These are phyloP conservation scores for Backusella circina DNA, from an alignment of 192 early-diverging fungal genomes.

Conservation along the genomic window DNA sequence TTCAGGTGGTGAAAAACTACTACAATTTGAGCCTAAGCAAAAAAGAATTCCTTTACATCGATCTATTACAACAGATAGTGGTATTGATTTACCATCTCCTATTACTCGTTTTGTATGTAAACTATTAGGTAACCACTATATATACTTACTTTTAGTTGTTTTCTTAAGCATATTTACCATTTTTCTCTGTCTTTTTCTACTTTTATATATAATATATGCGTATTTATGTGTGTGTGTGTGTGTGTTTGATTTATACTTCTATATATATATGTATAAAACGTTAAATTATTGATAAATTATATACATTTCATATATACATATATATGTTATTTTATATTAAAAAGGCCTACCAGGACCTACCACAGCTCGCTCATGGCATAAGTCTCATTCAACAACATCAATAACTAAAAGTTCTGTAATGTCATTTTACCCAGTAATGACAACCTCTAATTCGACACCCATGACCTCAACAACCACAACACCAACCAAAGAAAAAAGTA, in stretches of 20 bases:
- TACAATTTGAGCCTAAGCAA: not conserved
- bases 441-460: not conserved
- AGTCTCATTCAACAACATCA: conserved; percentile 19
- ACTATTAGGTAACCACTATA: conserved; percentile 9
- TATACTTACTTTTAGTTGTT: not conserved
- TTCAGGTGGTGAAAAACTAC: not conserved
- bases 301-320: not conserved
- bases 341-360: not conserved
- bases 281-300: not conserved
- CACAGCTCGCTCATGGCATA: conserved; percentile 10
- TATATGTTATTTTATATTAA: not conserved
- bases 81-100: not conserved
- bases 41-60: conserved; percentile 6
- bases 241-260: not conserved
- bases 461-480: not conserved
- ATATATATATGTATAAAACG: not conserved
- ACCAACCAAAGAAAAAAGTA: not conserved
- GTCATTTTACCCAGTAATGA: not conserved
- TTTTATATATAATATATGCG: not conserved
- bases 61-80: conserved; percentile 8
- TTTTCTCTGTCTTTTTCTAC: not conserved
- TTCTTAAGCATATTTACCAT: not conserved
- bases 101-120: conserved; percentile 15
- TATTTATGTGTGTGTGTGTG: not conserved
- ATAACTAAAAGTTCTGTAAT: conserved; percentile 23